phyloP scores from a whole-genome alignment of 192 early-diverging fungal species.

The Neocallimastix lanati region DNA sequence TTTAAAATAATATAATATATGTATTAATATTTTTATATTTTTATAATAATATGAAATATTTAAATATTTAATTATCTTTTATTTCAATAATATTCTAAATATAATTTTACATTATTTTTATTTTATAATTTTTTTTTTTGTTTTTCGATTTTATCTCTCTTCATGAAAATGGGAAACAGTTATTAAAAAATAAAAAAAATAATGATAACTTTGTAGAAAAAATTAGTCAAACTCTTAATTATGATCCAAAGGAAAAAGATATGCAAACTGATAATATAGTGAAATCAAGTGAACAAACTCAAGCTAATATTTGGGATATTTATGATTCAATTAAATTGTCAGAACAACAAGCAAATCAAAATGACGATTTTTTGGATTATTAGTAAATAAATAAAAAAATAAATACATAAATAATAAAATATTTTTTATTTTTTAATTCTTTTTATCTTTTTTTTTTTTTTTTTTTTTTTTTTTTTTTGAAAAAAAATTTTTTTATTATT shows the following conservation, averaged over 20 bases:
- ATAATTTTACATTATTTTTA: too few relatives aligned
- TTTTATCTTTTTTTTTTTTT: too few relatives aligned
- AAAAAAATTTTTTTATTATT: too few relatives aligned
- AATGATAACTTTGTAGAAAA: constrained; percentile 32
- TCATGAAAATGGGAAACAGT: constrained; percentile 6
- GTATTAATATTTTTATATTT: too few relatives aligned
- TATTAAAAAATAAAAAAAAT: constrained; percentile 13
- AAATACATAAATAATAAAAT: too few relatives aligned
- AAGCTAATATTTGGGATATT: background rate
- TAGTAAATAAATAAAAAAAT: too few relatives aligned
- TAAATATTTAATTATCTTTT: too few relatives aligned
- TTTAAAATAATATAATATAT: too few relatives aligned
- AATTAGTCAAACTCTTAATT: constrained; percentile 29
- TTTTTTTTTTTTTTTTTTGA: too few relatives aligned
- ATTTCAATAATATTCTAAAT: too few relatives aligned
- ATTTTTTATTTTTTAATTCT: too few relatives aligned
- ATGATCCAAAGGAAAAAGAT: constrained; percentile 26
- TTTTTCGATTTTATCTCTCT: background rate
- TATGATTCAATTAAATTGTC: background rate
- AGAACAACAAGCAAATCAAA: background rate
- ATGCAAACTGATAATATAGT: constrained; percentile 17
- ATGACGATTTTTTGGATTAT: background rate
- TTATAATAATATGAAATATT: too few relatives aligned
- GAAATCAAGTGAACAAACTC: background rate
- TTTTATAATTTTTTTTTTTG: background rate